A percentile compares a stretch with the other conserved stretches of the same genome.
Evolutionary conservation across 2,329 filamentous ascomycete genomes (phyloP).

Genomic region (Blastomyces gilchristii): DNA sequence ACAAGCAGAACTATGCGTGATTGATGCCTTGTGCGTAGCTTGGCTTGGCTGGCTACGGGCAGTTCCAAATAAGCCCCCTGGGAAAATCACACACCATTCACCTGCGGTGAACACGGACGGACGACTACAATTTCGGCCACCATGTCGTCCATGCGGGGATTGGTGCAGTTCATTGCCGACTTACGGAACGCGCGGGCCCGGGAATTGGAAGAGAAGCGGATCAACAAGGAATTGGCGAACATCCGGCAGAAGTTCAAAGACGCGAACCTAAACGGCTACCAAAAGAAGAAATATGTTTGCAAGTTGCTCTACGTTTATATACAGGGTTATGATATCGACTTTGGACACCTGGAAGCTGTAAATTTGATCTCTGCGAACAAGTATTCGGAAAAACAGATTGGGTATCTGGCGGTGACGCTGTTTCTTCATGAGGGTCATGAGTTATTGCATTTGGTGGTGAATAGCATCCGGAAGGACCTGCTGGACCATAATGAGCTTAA

Average conservation of each 20-base stretch:
- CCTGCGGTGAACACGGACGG: neutral
- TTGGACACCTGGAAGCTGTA: slow-evolving; percentile 94
- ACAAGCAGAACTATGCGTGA: slow-evolving; percentile 4
- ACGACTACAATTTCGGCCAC: slow-evolving; percentile 10
- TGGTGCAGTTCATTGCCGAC: slow-evolving; percentile 98
- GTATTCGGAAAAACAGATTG: slow-evolving; percentile 99
- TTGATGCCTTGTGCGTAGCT: slow-evolving; percentile 6
- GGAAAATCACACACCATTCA: slow-evolving; percentile 5
- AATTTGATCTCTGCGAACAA: slow-evolving; percentile 94
- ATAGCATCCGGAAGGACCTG: slow-evolving; percentile 94
- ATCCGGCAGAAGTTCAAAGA: slow-evolving; percentile 98
- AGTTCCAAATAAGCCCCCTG: slow-evolving; percentile 8
- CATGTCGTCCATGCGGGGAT: slow-evolving; percentile 50
- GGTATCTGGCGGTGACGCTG: slow-evolving; percentile 91
- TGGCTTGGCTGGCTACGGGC: slow-evolving; percentile 5
- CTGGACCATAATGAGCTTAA: slow-evolving; percentile 93
- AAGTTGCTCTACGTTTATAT: slow-evolving; percentile 99
- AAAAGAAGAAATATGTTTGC: slow-evolving; percentile 99
- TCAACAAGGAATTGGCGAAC: slow-evolving; percentile 98
- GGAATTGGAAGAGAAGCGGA: slow-evolving; percentile 95
- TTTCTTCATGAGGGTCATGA: slow-evolving; percentile 97
- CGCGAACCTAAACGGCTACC: slow-evolving; percentile 85
- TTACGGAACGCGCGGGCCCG: slow-evolving; percentile 86
- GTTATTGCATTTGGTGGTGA: slow-evolving; percentile 88
- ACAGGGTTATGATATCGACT: slow-evolving; percentile 96